Evolutionary conservation across 2,329 filamentous ascomycete species (phyloP), one percentile per base, ranked within the genome.

Genomic region (Claviceps pusilla): DNA sequence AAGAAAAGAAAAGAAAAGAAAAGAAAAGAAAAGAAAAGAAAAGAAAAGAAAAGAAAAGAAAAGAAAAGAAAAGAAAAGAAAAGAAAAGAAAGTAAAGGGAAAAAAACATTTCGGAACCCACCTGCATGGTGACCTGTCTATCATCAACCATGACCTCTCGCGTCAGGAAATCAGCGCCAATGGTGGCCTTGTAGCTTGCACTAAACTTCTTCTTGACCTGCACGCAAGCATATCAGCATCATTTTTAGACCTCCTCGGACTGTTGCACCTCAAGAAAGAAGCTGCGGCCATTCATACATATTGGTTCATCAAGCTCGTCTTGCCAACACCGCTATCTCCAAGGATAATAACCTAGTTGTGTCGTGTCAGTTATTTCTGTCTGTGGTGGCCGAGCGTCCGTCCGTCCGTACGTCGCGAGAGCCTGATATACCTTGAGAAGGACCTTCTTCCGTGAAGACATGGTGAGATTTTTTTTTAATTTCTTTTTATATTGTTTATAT

Each of bases 221-320:
- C 61, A 56, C 37, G 41, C 29, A 12, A 48, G 47, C 29, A 49
- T 54, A 62, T 62, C 48, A 54, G 57, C 42, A 51, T 43, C 28
- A n/a, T 16, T 39, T 35, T 48, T 10, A n/a, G 35, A 19, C 3
- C 46, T 11, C 3, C 35, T 51, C 16, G n/a, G 31, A 41, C 2
- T 41, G 19, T 43, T 14, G 35, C 39, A 28, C 24, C 24, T 51
- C 41, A 45, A 48, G 46, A 48, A 56, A 54, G 56, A 54, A 53
- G 55, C 53, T 53, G 37, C 58, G 50, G 55, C 64, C 31, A 39
- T 46, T 57, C 87, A 71, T 83, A 97, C 93, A 87, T 97, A 98
- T 97, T 98, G 93, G 76, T 98, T 98, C 93, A 98, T 98, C 81
- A 98, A 83, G 73, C 89, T 96, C 58, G 93, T 98, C 80, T 98